These are phyloP conservation scores for Termitomyces sp. DNA, from an alignment of 768 basidiomycete species.

Conservation along the genomic window DNA sequence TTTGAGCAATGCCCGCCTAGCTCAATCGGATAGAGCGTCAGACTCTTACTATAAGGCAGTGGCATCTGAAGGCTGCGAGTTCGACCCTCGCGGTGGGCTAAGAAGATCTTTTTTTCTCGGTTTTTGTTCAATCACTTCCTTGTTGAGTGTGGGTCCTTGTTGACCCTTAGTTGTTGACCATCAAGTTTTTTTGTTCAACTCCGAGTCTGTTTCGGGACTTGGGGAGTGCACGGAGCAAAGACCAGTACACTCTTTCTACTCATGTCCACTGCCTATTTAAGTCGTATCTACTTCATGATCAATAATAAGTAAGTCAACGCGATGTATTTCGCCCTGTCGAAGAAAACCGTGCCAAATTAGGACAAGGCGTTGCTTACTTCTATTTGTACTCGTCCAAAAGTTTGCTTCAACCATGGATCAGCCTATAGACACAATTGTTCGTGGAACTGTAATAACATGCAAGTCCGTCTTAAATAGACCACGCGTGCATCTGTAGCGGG, in stretches of 20 bases:
- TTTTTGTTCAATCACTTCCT: no score
- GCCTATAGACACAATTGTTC: slow-evolving; percentile 38
- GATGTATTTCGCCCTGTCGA: no score
- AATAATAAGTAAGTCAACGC: no score
- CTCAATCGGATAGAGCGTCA: slow-evolving; percentile 65
- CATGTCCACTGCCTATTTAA: no score
- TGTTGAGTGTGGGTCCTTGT: no score
- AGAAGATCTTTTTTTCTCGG: not conserved
- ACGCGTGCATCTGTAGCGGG: slow-evolving; percentile 18
- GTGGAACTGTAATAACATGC: slow-evolving; percentile 68
- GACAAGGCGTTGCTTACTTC: slow-evolving; percentile 4
- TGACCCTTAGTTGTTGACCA: no score
- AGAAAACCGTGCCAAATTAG: not conserved
- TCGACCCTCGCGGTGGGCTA: slow-evolving; percentile 63
- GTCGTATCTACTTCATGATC: no score
- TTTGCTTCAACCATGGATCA: slow-evolving; percentile 22
- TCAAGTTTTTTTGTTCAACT: no score
- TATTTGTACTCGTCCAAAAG: slow-evolving; percentile 5
- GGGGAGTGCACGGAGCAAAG: no score
- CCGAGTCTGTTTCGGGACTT: no score
- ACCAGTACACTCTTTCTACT: no score
- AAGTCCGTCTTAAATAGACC: slow-evolving; percentile 56
- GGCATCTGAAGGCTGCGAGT: slow-evolving; percentile 76
- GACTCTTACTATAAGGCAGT: slow-evolving; percentile 28
- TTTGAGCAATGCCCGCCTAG: slow-evolving; percentile 59